A percentile compares a stretch with the other conserved stretches of the same genome.
Conservation (phyloP, 1,284 basidiomycete species). For the Cryptococcus sp. region DNA sequence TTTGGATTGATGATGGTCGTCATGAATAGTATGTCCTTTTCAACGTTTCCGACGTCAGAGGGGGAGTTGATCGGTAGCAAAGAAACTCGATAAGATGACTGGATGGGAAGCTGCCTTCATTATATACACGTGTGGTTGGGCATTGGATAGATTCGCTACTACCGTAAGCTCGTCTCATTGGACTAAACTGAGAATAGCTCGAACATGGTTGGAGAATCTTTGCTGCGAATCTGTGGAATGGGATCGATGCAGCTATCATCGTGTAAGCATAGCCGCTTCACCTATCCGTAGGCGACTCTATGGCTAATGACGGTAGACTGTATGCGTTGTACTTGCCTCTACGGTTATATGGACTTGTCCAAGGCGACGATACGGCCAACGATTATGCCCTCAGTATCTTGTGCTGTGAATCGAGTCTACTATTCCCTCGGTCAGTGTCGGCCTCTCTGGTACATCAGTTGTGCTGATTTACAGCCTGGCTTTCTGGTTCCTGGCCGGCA, state of each 20-base stretch:
- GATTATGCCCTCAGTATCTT: constrained; percentile 8
- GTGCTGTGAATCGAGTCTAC: constrained; percentile 10
- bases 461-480: constrained; percentile 1
- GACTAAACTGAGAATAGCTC: constrained; percentile 5
- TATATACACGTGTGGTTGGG: constrained; percentile 9
- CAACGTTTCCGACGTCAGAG: no score
- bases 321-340: constrained; percentile 7
- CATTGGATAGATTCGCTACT: constrained; percentile 9
- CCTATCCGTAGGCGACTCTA: background rate
- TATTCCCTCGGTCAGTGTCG: constrained; percentile 6
- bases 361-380: constrained; percentile 3
- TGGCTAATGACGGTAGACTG: background rate
- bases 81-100: constrained; percentile 1
- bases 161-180: constrained; percentile 4
- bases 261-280: background rate
- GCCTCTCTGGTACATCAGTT: no score
- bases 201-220: constrained; percentile 14
- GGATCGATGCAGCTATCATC: constrained; percentile 10
- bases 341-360: constrained; percentile 4
- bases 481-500: constrained; percentile 8
- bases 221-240: constrained; percentile 14
- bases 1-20: constrained; percentile 9
- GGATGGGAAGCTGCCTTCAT: constrained; percentile 11
- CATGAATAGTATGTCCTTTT: constrained; percentile 4
- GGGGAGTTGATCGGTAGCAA: constrained; percentile 3